Base-by-base conservation (phyloP, 2,329 filamentous ascomycete species). In the Ophiostoma piceae region DNA sequence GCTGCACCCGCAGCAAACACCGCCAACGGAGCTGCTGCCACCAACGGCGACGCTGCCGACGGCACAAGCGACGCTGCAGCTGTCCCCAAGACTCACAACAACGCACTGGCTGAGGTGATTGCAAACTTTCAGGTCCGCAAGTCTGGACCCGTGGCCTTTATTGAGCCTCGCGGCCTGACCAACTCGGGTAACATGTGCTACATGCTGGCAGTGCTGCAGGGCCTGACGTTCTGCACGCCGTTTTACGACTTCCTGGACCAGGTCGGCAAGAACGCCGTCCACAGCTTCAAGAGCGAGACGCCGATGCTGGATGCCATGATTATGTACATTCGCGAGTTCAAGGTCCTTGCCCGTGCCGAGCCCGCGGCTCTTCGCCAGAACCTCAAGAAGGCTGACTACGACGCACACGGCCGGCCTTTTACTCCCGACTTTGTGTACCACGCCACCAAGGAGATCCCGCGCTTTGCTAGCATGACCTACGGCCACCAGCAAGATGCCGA, bases 131-230 rank as follows among this genome's bases (percentile, higher is more conserved):
- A 85, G 68, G 88, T 93, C 32, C 85, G 87, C 70, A 83, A 84
- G 51, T 84, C 84, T 51, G 82, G 86, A 41, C 92, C 90, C 75
- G 82, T 94, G 74, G 84, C 90, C 22, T 97, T 97, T 76, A 84
- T 99, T 67, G 92, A 98, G 80, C 95, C 95, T 67, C 88, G 94
- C 74, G 95, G 95, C 67, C 85, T 99, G 76, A 91, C 97, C 74
- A 99, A 99, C 80, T 96, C 94, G 57, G 95, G 95, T 67, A 98
- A 99, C 78, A 96, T 98, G 92, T 99, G 95, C 80, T 99, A 99
- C 81, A 98, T 99, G 95, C 99, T 98, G 83, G 97, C 95, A 73
- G 94, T 97, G 79, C 85, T 99, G 74, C 95, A 99, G 90, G 91
- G 96, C 77, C 87, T 99, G 76, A 87, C 97, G 74, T 98, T 94